A percentile compares a stretch with the other conserved stretches of the same genome.
Evolutionary conservation across 768 basidiomycete species (phyloP).

Genomic region (Mycena sanguinolenta): DNA sequence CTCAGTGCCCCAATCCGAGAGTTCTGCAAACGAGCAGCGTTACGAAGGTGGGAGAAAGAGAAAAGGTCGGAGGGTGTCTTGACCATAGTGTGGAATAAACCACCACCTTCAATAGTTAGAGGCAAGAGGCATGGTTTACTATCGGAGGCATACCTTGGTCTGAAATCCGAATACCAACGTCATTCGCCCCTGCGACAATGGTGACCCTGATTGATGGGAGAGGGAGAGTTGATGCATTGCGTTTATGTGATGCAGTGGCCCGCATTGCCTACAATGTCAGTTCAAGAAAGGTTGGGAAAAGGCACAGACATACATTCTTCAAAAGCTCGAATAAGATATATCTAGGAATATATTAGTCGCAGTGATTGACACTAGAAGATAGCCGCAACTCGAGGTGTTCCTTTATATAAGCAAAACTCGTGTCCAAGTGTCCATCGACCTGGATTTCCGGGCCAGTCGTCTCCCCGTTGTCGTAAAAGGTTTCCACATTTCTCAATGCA

Average conservation of each 20-base stretch:
- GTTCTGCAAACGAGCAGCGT: slow-evolving; percentile 76
- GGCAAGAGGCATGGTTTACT: slow-evolving; percentile 20
- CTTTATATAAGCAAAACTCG: slow-evolving; percentile 84
- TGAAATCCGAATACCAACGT: slow-evolving; percentile 88
- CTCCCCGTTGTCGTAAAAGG: slow-evolving; percentile 63
- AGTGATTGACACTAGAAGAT: neutral
- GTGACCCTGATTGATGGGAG: slow-evolving; percentile 81
- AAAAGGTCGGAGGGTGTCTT: slow-evolving; percentile 82
- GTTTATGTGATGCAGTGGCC: slow-evolving; percentile 71
- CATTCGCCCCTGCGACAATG: slow-evolving; percentile 78
- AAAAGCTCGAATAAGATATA: slow-evolving; percentile 92
- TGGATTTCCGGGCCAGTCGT: slow-evolving; percentile 72
- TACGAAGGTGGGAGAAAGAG: slow-evolving; percentile 90
- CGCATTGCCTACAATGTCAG: slow-evolving; percentile 70
- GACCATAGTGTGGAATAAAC: slow-evolving; percentile 66
- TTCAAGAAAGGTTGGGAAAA: neutral
- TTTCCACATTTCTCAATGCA: slow-evolving; percentile 79
- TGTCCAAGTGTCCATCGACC: slow-evolving; percentile 79
- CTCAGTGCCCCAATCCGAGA: slow-evolving; percentile 79
- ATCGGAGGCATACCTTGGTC: slow-evolving; percentile 74
- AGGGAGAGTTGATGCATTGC: slow-evolving; percentile 58
- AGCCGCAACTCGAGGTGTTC: slow-evolving; percentile 85
- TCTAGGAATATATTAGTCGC: slow-evolving; percentile 48
- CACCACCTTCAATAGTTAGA: slow-evolving; percentile 68
- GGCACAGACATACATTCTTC: slow-evolving; percentile 77